Evolutionary conservation across 352 stramenopile genomes (phyloP).

Genomic region (Globisporangium apiculatum): DNA sequence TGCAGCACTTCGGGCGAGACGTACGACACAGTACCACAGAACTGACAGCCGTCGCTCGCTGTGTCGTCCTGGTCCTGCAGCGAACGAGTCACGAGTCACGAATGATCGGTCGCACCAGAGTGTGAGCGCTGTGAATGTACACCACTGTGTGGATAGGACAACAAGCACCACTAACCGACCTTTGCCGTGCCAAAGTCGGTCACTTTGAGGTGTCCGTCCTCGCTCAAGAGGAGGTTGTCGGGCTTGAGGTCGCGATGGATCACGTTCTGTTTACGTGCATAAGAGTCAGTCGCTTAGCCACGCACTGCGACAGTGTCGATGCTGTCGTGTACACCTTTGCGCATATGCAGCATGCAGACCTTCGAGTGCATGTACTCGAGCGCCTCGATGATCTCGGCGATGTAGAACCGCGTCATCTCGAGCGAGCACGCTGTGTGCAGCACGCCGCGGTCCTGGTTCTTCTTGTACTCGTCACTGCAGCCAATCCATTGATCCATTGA

Average conservation of each 20-base stretch:
- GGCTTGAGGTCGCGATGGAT: slow-evolving; percentile 96
- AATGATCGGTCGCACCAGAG: too few relatives aligned
- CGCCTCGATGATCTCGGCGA: slow-evolving; percentile 89
- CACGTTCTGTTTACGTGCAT: slow-evolving; percentile 58
- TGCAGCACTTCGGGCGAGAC: slow-evolving; percentile 89
- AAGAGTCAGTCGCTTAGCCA: background rate
- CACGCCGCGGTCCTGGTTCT: slow-evolving; percentile 50
- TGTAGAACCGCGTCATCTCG: slow-evolving; percentile 87
- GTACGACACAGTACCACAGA: slow-evolving; percentile 89
- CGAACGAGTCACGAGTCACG: background rate
- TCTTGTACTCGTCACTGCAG: slow-evolving; percentile 35
- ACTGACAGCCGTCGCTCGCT: slow-evolving; percentile 39
- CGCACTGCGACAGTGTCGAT: too few relatives aligned
- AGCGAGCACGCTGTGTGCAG: slow-evolving; percentile 57
- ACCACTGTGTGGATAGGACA: too few relatives aligned
- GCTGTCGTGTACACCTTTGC: too few relatives aligned
- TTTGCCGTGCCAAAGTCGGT: slow-evolving; percentile 88
- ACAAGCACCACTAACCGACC: slow-evolving; percentile 17
- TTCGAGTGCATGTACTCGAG: slow-evolving; percentile 94
- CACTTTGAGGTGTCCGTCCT: slow-evolving; percentile 83
- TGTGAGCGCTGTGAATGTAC: too few relatives aligned
- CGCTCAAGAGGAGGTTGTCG: slow-evolving; percentile 84
- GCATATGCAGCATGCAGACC: slow-evolving; percentile 20
- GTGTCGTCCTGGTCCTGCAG: slow-evolving; percentile 67
- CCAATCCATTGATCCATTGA: background rate